Evolutionary conservation across 495 filamentous ascomycete genomes (phyloP).

Genomic region (Podospora australis): DNA sequence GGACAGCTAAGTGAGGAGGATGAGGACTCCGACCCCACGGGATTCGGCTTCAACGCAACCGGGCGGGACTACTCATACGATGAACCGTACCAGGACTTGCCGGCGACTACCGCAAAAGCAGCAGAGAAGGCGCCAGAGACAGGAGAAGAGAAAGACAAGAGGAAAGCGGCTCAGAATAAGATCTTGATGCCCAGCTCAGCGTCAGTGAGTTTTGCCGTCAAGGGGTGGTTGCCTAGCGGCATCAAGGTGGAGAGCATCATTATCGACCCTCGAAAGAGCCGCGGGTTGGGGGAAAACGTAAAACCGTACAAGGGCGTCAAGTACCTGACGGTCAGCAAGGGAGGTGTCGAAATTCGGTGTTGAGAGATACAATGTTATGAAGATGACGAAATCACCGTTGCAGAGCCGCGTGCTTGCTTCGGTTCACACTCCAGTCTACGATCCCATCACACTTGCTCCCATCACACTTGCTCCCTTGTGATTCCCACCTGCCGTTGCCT

Average conservation of each 20-base stretch:
- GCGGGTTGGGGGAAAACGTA: slow-evolving; percentile 77
- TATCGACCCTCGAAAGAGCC: slow-evolving; percentile 77
- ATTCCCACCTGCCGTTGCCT: too few species aligned
- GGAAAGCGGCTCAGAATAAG: slow-evolving; percentile 61
- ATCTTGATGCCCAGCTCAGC: slow-evolving; percentile 88
- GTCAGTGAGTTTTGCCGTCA: slow-evolving; percentile 80
- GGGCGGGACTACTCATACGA: slow-evolving; percentile 56
- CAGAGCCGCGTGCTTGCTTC: too few species aligned
- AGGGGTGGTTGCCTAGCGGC: slow-evolving; percentile 92
- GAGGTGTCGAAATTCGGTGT: slow-evolving; percentile 76
- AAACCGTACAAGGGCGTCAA: slow-evolving; percentile 98
- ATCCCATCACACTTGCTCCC: too few species aligned
- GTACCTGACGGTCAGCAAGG: slow-evolving; percentile 83
- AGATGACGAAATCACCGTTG: too few species aligned
- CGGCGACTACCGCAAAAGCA: slow-evolving; percentile 33
- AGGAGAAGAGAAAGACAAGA: slow-evolving; percentile 39
- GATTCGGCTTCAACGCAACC: slow-evolving; percentile 35
- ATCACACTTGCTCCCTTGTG: too few species aligned
- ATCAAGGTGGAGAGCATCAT: slow-evolving; percentile 86
- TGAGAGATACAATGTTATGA: slow-evolving; percentile 31
- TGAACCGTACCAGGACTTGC: slow-evolving; percentile 43
- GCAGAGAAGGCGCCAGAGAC: slow-evolving; percentile 34
- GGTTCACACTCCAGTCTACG: too few species aligned
- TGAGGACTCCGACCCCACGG: slow-evolving; percentile 45
- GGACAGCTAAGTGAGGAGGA: slow-evolving; percentile 58